phyloP scores from a whole-genome alignment of 2,329 filamentous ascomycete genomes.

The Colletotrichum chlorophyti region DNA sequence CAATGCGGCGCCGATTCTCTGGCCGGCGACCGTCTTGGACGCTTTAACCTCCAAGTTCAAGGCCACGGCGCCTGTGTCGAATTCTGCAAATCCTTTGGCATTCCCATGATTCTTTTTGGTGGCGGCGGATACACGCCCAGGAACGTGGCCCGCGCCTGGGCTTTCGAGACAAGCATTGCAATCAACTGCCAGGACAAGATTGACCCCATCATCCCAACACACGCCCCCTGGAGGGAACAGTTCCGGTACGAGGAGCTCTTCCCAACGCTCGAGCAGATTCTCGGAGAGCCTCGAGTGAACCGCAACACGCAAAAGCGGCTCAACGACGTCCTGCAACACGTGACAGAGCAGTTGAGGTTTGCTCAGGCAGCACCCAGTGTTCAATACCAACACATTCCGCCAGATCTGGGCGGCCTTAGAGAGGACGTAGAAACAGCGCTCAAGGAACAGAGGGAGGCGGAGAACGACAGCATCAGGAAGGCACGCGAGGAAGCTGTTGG shows the following conservation, averaged over 20 bases:
- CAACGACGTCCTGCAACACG: conserved; percentile 74
- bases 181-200: conserved; percentile 77
- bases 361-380: conserved; percentile 86
- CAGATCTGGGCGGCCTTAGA: conserved; percentile 73
- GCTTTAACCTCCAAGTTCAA: conserved; percentile 96
- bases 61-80: conserved; percentile 92
- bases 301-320: conserved; percentile 80
- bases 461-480: conserved; percentile 59
- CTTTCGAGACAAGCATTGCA: conserved; percentile 92
- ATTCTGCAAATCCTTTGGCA: conserved; percentile 80
- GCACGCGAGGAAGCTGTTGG: conserved; percentile 65
- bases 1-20: conserved; percentile 97
- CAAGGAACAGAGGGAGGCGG: conserved; percentile 68
- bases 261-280: conserved; percentile 78
- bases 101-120: conserved; percentile 89
- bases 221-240: conserved; percentile 86
- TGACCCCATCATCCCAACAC: conserved; percentile 73
- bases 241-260: conserved; percentile 85
- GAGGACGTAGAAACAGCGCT: conserved; percentile 73
- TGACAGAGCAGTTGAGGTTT: conserved; percentile 86
- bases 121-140: conserved; percentile 96
- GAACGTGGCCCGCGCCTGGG: conserved; percentile 96
- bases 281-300: conserved; percentile 75
- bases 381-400: conserved; percentile 81
- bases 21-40: conserved; percentile 89